phyloP scores from a whole-genome alignment of 179 eudicot genomes.

The Silene coronaria region DNA sequence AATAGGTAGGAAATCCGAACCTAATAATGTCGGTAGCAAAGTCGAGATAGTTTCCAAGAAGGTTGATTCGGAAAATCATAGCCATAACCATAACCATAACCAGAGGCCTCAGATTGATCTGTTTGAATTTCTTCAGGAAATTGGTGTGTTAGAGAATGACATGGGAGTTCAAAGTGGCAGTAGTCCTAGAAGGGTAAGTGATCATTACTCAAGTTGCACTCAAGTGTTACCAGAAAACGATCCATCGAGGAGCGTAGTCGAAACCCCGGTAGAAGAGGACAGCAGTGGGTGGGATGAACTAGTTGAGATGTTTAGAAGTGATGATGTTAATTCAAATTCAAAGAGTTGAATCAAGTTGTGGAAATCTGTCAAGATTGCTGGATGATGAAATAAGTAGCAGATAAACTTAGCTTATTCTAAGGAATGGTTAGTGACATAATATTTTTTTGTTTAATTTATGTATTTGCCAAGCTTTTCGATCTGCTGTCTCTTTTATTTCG shows the following conservation, averaged over 20 bases:
- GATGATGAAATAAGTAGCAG: slow-evolving; percentile 30
- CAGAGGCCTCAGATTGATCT: slow-evolving; percentile 85
- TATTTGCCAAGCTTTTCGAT: neutral
- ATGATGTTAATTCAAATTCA: slow-evolving; percentile 27
- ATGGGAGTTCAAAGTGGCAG: slow-evolving; percentile 4
- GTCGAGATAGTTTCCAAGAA: slow-evolving; percentile 19
- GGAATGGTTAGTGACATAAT: neutral
- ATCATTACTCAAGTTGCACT: neutral
- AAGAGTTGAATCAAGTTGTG: slow-evolving; percentile 28
- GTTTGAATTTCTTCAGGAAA: slow-evolving; percentile 72
- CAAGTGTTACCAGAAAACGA: neutral
- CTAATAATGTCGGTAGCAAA: slow-evolving; percentile 8
- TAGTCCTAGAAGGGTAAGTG: neutral
- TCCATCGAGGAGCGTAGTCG: neutral
- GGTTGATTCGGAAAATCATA: slow-evolving; percentile 8
- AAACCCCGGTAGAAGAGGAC: slow-evolving; percentile 22
- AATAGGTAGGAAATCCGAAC: slow-evolving; percentile 23
- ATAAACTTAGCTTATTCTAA: neutral
- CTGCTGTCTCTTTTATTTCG: neutral
- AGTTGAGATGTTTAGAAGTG: slow-evolving; percentile 43
- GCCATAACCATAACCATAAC: neutral
- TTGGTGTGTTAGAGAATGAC: slow-evolving; percentile 51
- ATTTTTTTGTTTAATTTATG: neutral
- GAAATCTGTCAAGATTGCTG: slow-evolving; percentile 28
- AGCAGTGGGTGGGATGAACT: slow-evolving; percentile 62